Base-by-base conservation (phyloP, 2,329 filamentous ascomycete genomes). In the Graphilbum sp. region DNA sequence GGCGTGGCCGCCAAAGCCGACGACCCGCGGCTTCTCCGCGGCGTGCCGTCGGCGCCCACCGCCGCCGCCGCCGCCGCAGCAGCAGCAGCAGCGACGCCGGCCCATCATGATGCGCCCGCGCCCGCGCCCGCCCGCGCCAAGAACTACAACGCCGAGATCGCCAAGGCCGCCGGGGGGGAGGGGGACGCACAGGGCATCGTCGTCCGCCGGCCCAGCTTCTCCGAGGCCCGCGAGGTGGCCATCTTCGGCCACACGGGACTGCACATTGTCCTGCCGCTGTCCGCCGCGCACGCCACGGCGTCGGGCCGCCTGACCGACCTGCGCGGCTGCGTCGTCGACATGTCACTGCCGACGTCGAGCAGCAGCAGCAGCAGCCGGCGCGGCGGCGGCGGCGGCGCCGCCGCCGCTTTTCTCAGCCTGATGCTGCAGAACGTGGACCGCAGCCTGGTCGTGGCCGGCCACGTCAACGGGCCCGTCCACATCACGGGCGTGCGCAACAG, bases 391-490 rank as follows among this genome's bases (percentile, higher is more conserved):
- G 29, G 34, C 36, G 33, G 35, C 31, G 49, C 53, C 8, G 67
- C 68, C 3, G 63, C 66, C 18, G 73, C 79, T 0, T 90, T 92
- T 49, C 77, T 83, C 3, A 79, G 74, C 23, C 58, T 75, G 32
- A 58, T 59, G 16, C 61, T 94, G 41, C 83, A 79, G 49, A 67
- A 79, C 46, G 72, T 94, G 43, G 63, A 66, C 20, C 60, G 70
- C 32, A 82, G 78, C 36, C 61, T 96, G 16, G 63, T 98, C 20
- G 62, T 95, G 13, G 81, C 79, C 30, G 86, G 87, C 0, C 72
- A 74, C 39, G 80, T 95, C 6, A 66, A 69, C 31, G 90, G 90
- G 0, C 74, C 90, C 0, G 75, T 79, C 9, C 88, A 96, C 52
- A 71, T 96, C 37, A 96, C 88, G 0, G 69, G 67, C 1, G 61